Percentiles rank a stretch among this genome's conserved stretches.
Conservation (phyloP, 225 moss, liverwort and hornwort species). For the Pleurozium schreberi region DNA sequence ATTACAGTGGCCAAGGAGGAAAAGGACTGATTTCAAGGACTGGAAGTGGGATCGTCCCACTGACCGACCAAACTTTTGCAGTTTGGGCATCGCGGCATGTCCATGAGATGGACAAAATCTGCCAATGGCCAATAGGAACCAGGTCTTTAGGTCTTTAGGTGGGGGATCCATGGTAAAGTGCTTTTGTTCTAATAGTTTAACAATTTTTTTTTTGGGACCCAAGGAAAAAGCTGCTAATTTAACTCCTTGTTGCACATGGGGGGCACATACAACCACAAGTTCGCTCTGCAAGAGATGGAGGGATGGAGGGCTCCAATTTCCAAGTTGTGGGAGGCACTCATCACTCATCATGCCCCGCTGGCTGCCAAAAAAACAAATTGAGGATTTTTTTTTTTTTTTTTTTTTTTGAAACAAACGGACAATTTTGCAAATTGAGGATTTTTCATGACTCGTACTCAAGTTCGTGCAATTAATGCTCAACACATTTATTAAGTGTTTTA, state of each 20-base stretch:
- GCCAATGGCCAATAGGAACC: background rate
- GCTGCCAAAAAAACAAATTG: background rate
- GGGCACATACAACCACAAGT: background rate
- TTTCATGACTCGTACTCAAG: background rate
- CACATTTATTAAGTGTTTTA: background rate
- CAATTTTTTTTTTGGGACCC: accelerated
- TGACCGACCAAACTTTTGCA: background rate
- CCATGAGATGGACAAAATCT: background rate
- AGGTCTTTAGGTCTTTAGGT: background rate
- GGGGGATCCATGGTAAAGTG: background rate
- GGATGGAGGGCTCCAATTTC: background rate
- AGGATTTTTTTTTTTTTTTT: too few relatives aligned
- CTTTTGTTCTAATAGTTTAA: background rate
- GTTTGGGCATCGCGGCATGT: background rate
- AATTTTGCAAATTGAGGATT: accelerated
- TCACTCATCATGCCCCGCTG: background rate
- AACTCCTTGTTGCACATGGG: background rate
- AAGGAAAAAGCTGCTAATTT: background rate
- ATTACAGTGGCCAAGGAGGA: too few relatives aligned
- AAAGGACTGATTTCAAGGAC: background rate
- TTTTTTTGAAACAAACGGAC: too few relatives aligned
- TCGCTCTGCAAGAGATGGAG: background rate
- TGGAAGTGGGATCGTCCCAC: background rate
- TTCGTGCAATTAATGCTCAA: background rate
- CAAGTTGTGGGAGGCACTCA: background rate